Percentiles rank a stretch among this genome's conserved stretches.
phyloP scores from a whole-genome alignment of 192 early-diverging fungal genomes.

The Dimargaris verticillata region DNA sequence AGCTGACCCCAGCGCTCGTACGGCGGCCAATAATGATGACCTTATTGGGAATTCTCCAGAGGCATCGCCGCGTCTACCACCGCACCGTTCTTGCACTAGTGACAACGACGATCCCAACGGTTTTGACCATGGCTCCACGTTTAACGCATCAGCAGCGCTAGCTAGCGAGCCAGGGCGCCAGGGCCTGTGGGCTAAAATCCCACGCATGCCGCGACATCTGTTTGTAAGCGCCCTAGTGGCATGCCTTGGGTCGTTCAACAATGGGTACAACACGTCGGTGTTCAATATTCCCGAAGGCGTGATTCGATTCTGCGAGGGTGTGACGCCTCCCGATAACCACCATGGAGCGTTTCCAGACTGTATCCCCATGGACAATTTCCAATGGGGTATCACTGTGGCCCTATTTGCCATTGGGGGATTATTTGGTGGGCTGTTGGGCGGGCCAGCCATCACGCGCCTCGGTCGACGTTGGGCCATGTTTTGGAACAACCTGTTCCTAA shows the following conservation, averaged over 20 bases:
- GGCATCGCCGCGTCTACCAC: no score
- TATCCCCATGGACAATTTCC: slow-evolving; percentile 11
- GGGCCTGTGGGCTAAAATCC: no score
- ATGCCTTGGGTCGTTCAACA: slow-evolving; percentile 7
- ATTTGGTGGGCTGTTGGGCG: neutral
- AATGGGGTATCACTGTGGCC: slow-evolving; percentile 7
- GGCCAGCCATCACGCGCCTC: slow-evolving; percentile 5
- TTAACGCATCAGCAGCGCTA: no score
- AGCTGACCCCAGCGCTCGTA: no score
- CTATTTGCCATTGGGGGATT: slow-evolving; percentile 6
- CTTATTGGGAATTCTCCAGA: no score
- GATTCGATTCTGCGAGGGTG: slow-evolving; percentile 9
- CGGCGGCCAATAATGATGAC: no score
- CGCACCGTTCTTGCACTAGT: no score
- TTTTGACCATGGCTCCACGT: no score
- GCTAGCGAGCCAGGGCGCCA: no score
- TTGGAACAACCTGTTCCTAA: slow-evolving; percentile 47
- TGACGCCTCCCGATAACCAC: neutral
- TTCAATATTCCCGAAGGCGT: slow-evolving; percentile 9
- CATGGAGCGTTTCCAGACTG: slow-evolving; percentile 7
- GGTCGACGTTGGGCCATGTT: slow-evolving; percentile 24
- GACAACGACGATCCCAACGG: no score
- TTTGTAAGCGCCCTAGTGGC: neutral
- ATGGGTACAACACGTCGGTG: slow-evolving; percentile 10
- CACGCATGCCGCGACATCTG: neutral